These are phyloP conservation scores for Zygosaccharomyces pseudobailii DNA, from an alignment of 1,139 yeast species.

Conservation along the genomic window DNA sequence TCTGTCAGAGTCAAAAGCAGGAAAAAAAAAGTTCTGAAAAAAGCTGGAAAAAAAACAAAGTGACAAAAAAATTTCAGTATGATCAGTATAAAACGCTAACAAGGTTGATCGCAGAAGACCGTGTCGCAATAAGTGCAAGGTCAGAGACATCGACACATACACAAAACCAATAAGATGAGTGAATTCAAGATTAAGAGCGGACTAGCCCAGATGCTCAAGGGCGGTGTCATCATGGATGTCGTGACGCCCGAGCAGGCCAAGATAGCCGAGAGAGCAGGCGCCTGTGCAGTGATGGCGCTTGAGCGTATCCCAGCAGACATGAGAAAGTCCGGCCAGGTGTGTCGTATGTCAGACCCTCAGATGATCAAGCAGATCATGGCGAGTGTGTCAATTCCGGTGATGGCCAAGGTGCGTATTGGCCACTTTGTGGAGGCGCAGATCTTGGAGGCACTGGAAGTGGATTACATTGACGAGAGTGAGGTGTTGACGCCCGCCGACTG, in stretches of 20 bases:
- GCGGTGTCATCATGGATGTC: conserved; percentile 65
- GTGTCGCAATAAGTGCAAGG: neutral
- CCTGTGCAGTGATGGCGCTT: conserved; percentile 88
- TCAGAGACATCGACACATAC: neutral
- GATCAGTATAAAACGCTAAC: neutral
- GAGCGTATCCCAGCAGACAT: conserved; percentile 86
- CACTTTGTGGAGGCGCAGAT: conserved; percentile 82
- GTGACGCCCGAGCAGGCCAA: conserved; percentile 55
- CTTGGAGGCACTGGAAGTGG: conserved; percentile 66
- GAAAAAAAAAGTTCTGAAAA: neutral
- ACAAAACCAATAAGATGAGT: conserved; percentile 10
- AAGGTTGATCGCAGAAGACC: neutral
- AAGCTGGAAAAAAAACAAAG: neutral
- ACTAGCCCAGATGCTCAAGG: conserved; percentile 84
- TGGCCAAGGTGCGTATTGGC: conserved; percentile 88
- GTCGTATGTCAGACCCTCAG: conserved; percentile 83
- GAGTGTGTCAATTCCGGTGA: conserved; percentile 64
- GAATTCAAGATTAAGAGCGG: conserved; percentile 68
- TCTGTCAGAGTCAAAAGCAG: conserved; percentile 3
- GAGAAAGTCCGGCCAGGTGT: conserved; percentile 78
- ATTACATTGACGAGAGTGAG: conserved; percentile 81
- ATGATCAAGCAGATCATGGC: conserved; percentile 76
- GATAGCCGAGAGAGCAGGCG: conserved; percentile 81
- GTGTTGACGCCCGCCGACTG: conserved; percentile 82
- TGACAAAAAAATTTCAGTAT: neutral